Evolutionary conservation across 2,329 filamentous ascomycete genomes (phyloP).

Genomic region (Alternaria dauci): DNA sequence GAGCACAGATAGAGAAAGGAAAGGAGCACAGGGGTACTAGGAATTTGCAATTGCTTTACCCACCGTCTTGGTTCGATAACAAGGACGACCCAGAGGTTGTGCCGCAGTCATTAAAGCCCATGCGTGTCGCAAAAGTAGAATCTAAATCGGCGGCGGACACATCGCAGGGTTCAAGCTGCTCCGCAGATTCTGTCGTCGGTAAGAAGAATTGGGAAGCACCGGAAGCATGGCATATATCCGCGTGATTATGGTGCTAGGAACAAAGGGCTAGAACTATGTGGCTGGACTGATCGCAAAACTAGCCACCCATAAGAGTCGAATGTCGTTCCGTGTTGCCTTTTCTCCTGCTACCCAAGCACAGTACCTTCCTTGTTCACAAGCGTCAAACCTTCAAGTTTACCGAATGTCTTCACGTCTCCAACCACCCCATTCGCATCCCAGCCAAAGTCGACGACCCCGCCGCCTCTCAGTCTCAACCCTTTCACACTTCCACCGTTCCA

Average conservation of each 20-base stretch:
- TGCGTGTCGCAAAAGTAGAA: background rate
- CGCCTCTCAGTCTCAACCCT: constrained; percentile 57
- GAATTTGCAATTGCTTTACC: background rate
- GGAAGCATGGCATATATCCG: background rate
- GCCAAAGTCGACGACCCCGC: constrained; percentile 54
- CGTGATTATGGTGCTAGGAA: background rate
- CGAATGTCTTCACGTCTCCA: constrained; percentile 12
- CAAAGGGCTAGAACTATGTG: background rate
- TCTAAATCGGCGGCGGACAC: background rate
- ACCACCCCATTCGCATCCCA: constrained; percentile 55
- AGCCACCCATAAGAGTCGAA: background rate
- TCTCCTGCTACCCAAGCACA: background rate
- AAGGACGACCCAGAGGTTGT: background rate
- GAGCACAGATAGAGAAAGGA: background rate
- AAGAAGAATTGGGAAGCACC: background rate
- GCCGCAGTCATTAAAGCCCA: background rate
- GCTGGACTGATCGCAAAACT: background rate
- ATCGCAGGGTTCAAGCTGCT: background rate
- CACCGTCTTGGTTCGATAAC: background rate
- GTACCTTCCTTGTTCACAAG: constrained; percentile 26
- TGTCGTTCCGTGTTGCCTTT: too few relatives aligned
- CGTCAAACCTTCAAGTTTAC: background rate
- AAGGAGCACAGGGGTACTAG: background rate
- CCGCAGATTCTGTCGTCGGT: background rate
- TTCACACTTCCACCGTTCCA: constrained; percentile 58